Percentiles rank a stretch among this genome's conserved stretches.
Evolutionary conservation across 108 stramenopile genomes (phyloP).

Genomic region (Fragilaria crotonensis): DNA sequence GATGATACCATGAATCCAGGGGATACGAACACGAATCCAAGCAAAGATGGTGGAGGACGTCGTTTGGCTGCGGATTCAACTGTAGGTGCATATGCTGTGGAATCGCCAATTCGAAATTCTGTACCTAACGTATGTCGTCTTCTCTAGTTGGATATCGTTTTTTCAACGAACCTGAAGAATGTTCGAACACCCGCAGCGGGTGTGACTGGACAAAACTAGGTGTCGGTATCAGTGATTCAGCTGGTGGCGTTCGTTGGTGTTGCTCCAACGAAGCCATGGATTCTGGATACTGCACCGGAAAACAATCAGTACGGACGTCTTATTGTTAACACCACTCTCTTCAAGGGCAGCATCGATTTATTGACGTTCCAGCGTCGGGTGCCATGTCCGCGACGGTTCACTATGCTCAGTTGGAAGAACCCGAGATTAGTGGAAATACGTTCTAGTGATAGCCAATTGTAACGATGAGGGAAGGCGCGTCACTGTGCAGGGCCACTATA

Average conservation of each 20-base stretch:
- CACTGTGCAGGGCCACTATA: constrained; percentile 50
- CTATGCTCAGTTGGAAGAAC: constrained; percentile 34
- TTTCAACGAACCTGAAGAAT: constrained; percentile 40
- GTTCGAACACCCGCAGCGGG: constrained; percentile 50
- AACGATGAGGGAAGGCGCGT: constrained; percentile 61
- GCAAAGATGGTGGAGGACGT: constrained; percentile 19
- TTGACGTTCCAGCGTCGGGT: constrained; percentile 55
- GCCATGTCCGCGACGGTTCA: constrained; percentile 34
- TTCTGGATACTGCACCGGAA: constrained; percentile 47
- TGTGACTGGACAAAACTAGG: constrained; percentile 80
- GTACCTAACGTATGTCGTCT: not conserved
- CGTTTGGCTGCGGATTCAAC: not conserved
- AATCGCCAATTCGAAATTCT: not conserved
- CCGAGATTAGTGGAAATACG: constrained; percentile 54
- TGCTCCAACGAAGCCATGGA: constrained; percentile 66
- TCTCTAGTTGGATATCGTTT: constrained; percentile 3
- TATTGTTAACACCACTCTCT: constrained; percentile 50
- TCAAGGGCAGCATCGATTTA: constrained; percentile 51
- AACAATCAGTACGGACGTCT: constrained; percentile 48
- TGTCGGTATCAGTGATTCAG: constrained; percentile 42
- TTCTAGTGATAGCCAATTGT: constrained; percentile 72
- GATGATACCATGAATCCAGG: constrained; percentile 9
- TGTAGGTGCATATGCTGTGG: not conserved
- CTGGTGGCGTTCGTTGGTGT: constrained; percentile 61
- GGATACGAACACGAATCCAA: not conserved